Conservation (phyloP, 352 stramenopile genomes). For the Globisporangium ultimum region DNA sequence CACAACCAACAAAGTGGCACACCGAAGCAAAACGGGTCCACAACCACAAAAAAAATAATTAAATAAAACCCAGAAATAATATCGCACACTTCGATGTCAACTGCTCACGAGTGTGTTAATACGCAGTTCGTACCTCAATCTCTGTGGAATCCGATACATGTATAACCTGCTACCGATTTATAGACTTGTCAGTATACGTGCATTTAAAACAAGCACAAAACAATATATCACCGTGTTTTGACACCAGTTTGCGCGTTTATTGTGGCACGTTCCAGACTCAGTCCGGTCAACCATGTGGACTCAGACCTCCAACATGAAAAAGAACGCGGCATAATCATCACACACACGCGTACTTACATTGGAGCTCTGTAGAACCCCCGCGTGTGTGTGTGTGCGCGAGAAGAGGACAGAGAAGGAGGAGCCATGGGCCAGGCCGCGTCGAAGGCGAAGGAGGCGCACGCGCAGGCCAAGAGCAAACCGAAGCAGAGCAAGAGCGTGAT, state of each 20-base stretch:
- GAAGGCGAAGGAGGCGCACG: slow-evolving; percentile 65
- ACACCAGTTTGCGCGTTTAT: background rate
- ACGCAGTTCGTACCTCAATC: too few species aligned
- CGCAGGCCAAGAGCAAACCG: slow-evolving; percentile 75
- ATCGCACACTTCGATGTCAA: too few species aligned
- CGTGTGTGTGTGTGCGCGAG: too few species aligned
- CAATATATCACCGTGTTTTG: background rate
- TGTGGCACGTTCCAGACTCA: background rate
- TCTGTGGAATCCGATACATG: too few species aligned
- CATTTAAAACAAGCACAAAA: too few species aligned
- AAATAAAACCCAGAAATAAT: background rate
- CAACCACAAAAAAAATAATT: background rate
- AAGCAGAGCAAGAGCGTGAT: slow-evolving; percentile 75
- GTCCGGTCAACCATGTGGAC: background rate
- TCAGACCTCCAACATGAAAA: background rate
- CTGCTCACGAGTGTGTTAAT: too few species aligned
- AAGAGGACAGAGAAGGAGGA: background rate
- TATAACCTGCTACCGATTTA: too few species aligned
- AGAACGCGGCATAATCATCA: too few species aligned
- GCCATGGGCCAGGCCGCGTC: slow-evolving; percentile 60
- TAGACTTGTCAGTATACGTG: background rate
- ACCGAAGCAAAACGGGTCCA: background rate
- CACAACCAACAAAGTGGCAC: background rate
- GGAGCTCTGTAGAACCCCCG: too few species aligned
- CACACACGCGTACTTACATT: too few species aligned